Evolutionary conservation across 2,329 filamentous ascomycete species (phyloP).

Genomic region (Sporothrix brunneoviolacea): DNA sequence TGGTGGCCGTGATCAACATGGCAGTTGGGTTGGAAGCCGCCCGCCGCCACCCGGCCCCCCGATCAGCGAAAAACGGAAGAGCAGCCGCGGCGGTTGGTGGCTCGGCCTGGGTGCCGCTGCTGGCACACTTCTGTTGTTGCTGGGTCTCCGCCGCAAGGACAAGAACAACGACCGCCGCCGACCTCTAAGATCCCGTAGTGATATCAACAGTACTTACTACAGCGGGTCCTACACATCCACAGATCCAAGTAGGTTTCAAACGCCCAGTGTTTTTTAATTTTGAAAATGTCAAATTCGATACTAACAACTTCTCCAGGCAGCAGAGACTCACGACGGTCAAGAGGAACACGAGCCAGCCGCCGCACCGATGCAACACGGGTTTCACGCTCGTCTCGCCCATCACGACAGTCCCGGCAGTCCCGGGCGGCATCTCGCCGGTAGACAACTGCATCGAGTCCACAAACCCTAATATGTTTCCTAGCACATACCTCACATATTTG

Average conservation of each 20-base stretch:
- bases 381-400: slow-evolving; percentile 20
- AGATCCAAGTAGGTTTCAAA: slow-evolving; percentile 20
- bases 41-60: slow-evolving; percentile 23
- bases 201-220: slow-evolving; percentile 45
- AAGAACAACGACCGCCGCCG: slow-evolving; percentile 36
- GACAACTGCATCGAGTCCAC: background rate
- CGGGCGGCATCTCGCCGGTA: slow-evolving; percentile 8
- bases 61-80: slow-evolving; percentile 44
- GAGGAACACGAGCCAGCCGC: slow-evolving; percentile 19
- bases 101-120: slow-evolving; percentile 46
- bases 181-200: slow-evolving; percentile 35
- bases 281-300: slow-evolving; percentile 34
- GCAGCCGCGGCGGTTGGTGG: slow-evolving; percentile 44
- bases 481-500: background rate
- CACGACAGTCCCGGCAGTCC: slow-evolving; percentile 8
- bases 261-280: too few species aligned
- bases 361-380: slow-evolving; percentile 24
- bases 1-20: slow-evolving; percentile 44
- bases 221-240: slow-evolving; percentile 47
- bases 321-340: slow-evolving; percentile 21
- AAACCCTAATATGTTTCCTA: background rate
- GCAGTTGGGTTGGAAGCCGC: slow-evolving; percentile 49
- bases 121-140: slow-evolving; percentile 45
- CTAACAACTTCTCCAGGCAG: slow-evolving; percentile 34
- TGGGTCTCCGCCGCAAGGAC: slow-evolving; percentile 47